Evolutionary conservation across 768 basidiomycete species (phyloP).

Genomic region (Dendrothele bispora): DNA sequence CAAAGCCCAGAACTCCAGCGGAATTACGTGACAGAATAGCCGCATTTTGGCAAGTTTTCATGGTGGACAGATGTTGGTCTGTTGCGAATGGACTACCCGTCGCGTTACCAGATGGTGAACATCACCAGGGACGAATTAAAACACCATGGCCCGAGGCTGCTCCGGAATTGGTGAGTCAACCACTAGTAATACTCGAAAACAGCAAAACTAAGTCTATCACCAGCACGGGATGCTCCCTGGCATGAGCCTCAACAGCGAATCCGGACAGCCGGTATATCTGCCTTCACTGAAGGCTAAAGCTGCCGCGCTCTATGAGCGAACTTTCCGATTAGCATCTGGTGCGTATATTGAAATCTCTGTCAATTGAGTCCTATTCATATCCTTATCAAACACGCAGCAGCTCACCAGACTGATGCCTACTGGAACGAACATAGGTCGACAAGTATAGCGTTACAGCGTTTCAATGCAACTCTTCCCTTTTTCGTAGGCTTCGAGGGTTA

Average conservation of each 20-base stretch:
- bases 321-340: slow-evolving; percentile 44
- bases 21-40: slow-evolving; percentile 49
- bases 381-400: slow-evolving; percentile 21
- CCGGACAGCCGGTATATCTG: slow-evolving; percentile 23
- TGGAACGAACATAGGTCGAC: slow-evolving; percentile 43
- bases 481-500: slow-evolving; percentile 34
- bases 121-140: slow-evolving; percentile 45
- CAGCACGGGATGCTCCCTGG: no score
- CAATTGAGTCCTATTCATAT: slow-evolving; percentile 5
- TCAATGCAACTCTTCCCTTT: slow-evolving; percentile 39
- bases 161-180: slow-evolving; percentile 17
- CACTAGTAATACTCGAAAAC: slow-evolving; percentile 27
- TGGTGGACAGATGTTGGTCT: slow-evolving; percentile 62
- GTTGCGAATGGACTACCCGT: slow-evolving; percentile 53
- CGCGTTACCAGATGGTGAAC: slow-evolving; percentile 51
- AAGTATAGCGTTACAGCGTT: slow-evolving; percentile 45
- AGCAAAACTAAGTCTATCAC: no score
- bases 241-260: slow-evolving; percentile 11
- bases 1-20: slow-evolving; percentile 35
- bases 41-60: slow-evolving; percentile 63
- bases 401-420: slow-evolving; percentile 23
- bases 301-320: slow-evolving; percentile 52
- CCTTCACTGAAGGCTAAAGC: slow-evolving; percentile 51
- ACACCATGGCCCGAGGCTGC: slow-evolving; percentile 47
- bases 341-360: slow-evolving; percentile 15